Base-by-base conservation (phyloP, 441 rosid species). In the Populus hybrid region DNA sequence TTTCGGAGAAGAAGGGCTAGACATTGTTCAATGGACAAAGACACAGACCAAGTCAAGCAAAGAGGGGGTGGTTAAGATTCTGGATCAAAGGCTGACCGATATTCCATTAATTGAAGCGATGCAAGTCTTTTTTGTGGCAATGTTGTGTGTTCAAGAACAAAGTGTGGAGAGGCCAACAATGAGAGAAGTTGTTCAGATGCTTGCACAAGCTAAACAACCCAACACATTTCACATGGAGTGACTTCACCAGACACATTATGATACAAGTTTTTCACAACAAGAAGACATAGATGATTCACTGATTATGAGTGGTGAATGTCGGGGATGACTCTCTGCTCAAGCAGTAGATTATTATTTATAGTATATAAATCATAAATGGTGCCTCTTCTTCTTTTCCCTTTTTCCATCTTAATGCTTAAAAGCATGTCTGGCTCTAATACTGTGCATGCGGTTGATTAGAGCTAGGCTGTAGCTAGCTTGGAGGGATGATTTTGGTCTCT, bases 161-260 rank as follows among this genome's bases (percentile, higher is more conserved):
- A 90, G 93, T 67, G 93, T 92, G 72, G 97, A 94, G 83, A 85
- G 98, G 77, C 98, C 98, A 10, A 91, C 96, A 50, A 94, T 90
- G 97, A 89, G 92, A 85, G 98, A 93, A 78, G 97, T 93, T 72
- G 94, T 92, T 81, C 95, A 94, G 77, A 92, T 92, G 90, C 91
- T 92, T 67, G 86, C 89, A 26, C 86, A 88, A 83, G 89, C 91
- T 71, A 85, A 79, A 40, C 86, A 77, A 73, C 86, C 88, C 21
- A 67, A 70, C 71, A 82, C 87, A 34, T 80, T 84, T 79, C 77
- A 80, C 67, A 79, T 84, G 71, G 85, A 85, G 57, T 88, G 75
- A 79, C 59, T 66, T 32, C 34, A 26, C 1, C 28, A 34, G 32
- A 30, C 32, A 12, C 23, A 65, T 26, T 14, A 24, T 26, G 28